Conservation (phyloP, 768 basidiomycete genomes). For the Rhodotorula taiwanensis region DNA sequence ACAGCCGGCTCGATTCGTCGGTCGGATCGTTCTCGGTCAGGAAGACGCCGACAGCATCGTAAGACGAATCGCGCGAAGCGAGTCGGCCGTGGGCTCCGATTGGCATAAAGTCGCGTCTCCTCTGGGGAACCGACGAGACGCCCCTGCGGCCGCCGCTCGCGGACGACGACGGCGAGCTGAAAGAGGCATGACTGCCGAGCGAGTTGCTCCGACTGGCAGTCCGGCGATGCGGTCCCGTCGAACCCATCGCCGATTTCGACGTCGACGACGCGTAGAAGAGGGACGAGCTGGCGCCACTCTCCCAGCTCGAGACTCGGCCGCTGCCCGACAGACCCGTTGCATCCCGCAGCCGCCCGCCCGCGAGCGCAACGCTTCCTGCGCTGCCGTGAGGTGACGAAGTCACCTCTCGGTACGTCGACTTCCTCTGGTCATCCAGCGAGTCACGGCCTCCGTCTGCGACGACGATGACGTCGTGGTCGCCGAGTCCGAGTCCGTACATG, state of each 20-base stretch:
- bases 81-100: constrained; percentile 10
- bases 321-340: background rate
- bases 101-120: constrained; percentile 36
- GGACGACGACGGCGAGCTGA: constrained; percentile 3
- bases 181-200: background rate
- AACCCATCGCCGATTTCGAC: constrained; percentile 2
- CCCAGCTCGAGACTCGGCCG: constrained; percentile 30
- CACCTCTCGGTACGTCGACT: constrained; percentile 21
- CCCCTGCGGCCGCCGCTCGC: background rate
- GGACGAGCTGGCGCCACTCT: constrained; percentile 30
- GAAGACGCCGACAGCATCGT: constrained; percentile 3
- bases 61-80: constrained; percentile 8
- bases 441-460: constrained; percentile 22
- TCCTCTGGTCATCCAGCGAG: background rate
- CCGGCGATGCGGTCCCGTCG: background rate
- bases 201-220: background rate
- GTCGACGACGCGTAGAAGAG: constrained; percentile 38
- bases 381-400: background rate
- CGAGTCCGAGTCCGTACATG: constrained; percentile 25
- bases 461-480: constrained; percentile 25
- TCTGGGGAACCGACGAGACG: constrained; percentile 29
- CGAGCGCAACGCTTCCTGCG: constrained; percentile 4
- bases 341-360: constrained; percentile 1
- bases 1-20: background rate
- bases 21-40: too few species aligned